Conservation (phyloP, 78 protist genomes). For the Dictyostelium intermedium region DNA sequence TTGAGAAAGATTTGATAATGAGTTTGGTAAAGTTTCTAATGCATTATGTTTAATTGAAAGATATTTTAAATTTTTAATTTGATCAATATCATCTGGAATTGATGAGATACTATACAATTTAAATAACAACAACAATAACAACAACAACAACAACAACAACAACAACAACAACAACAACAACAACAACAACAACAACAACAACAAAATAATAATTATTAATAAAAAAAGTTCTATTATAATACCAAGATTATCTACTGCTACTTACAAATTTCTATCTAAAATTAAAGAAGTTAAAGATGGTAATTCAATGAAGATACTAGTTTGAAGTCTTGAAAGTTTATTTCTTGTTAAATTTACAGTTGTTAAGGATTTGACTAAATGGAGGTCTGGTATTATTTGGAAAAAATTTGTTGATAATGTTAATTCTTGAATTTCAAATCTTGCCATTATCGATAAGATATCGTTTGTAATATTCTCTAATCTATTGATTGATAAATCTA, state of each 20-base stretch:
- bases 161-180: too few species aligned
- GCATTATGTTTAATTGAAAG: conserved; percentile 46
- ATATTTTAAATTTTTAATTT: conserved; percentile 1
- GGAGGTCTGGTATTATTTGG: conserved; percentile 14
- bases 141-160: too few species aligned
- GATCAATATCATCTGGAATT: conserved; percentile 66
- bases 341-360: conserved; percentile 27
- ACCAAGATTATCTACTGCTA: background rate
- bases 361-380: conserved; percentile 2
- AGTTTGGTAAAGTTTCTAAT: conserved; percentile 23
- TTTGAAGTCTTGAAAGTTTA: conserved; percentile 38
- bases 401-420: conserved; percentile 44
- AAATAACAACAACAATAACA: too few species aligned
- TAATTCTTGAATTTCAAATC: conserved; percentile 31
- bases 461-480: conserved; percentile 40
- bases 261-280: conserved; percentile 52
- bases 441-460: background rate
- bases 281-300: conserved; percentile 22
- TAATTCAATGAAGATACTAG: conserved; percentile 12
- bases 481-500: conserved; percentile 55
- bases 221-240: background rate
- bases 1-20: conserved; percentile 23
- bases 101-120: conserved; percentile 15
- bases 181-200: too few species aligned
- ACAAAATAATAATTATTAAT: background rate